Evolutionary conservation across 1,139 yeast genomes (phyloP), one percentile per base, ranked within the genome.

Genomic region (Taphrina sp.): DNA sequence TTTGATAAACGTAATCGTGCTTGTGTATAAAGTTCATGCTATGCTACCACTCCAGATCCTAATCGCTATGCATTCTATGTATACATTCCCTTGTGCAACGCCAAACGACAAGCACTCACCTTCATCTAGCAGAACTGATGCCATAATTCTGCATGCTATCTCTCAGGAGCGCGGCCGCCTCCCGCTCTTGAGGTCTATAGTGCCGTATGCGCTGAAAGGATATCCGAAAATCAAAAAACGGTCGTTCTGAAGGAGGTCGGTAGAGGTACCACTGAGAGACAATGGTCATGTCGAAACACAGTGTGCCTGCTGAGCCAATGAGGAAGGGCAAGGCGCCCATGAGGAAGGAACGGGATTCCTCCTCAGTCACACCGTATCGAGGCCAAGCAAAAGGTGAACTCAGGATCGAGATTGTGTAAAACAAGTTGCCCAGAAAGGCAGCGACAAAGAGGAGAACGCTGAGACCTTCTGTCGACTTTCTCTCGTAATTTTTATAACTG

Each of bases 251-350:
- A n/a, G n/a, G n/a, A 19, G 45, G 29, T 10, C 69, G 67, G 60
- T 71, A 74, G 42, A 67, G 59, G 60, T 65, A 64, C 56, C 70
- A 66, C 67, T 90, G 97, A 66, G 79, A 78, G 64, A 90, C 83
- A 66, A 88, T 89, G 14, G 79, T 71, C 29, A 81, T 62, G 67
- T 90, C 97, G 69, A 89, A 88, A 3, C 82, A 63, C 22, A 90
- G 78, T 0, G 96, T 89, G 3, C 96, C 96, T 0, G 90, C 79
- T 61, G 95, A 83, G 0, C 96, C 96, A 28, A 89, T 64, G 22
- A 90, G 76, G 65, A 85, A 90, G 0, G 97, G 95, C 56, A 88
- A 70, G 64, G 88, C 95, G 56, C 80, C 81, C 59, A 72, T 60
- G 46, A 89, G 69, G 65, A 86, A 90, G 8, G 64, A 72, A 45